Evolutionary conservation across 2,329 filamentous ascomycete species (phyloP), one percentile per base, ranked within the genome.

Genomic region (Penicillium glabrum): DNA sequence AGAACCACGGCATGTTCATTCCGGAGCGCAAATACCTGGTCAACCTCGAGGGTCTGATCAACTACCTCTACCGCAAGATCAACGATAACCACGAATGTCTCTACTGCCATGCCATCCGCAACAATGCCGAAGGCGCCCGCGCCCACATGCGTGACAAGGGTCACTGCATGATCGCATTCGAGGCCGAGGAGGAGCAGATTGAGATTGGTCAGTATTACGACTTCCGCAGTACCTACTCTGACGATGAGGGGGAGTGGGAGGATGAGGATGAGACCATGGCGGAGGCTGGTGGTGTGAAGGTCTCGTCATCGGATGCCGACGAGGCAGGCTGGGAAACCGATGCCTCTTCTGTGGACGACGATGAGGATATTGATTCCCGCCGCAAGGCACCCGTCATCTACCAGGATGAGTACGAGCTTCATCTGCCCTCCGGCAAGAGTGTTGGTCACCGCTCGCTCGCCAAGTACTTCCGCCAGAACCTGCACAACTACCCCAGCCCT

Each of bases 101-200:
- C 46, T 92, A 88, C 71, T 99, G 95, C 72, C 88, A 90, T 71
- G 96, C 95, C 74, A 75, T 88, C 44, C 90, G 95, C 71, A 85
- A 88, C 61, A 93, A 88, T 13, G 82, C 89, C 0, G 86, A 88
- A 56, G 93, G 90, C 19, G 86, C 93, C 26, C 93, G 97, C 71
- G 97, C 93, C 0, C 95, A 99, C 73, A 99, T 99, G 95, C 88
- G 91, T 45, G 95, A 99, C 73, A 93, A 92, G 72, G 89, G 91
- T 1, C 95, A 99, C 76, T 98, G 93, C 83, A 96, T 93, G 84
- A 96, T 99, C 65, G 93, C 91, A 0, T 99, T 93, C 73, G 87
- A 88, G 51, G 89, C 87, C 0, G 91, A 97, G 71, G 88, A 89
- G 35, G 92, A 98, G 70, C 91, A 97, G 78, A 83, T 98, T 29